Evolutionary conservation across 2,329 filamentous ascomycete species (phyloP).

Genomic region (Nothophoma quercina): DNA sequence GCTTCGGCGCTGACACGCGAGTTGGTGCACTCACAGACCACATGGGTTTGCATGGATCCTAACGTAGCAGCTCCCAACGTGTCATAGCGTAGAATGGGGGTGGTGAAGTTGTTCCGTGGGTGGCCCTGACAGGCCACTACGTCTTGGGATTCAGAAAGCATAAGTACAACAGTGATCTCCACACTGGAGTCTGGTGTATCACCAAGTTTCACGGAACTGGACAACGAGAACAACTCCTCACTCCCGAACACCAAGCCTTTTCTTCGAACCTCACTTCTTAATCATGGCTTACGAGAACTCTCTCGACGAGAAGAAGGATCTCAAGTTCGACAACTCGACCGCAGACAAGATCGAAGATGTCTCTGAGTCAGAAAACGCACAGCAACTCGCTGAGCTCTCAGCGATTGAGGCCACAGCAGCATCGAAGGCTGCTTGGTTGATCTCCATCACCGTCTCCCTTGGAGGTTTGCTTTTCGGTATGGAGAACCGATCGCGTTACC

Average conservation of each 20-base stretch:
- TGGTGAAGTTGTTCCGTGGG: background rate
- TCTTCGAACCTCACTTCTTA: background rate
- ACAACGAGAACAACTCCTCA: constrained; percentile 3
- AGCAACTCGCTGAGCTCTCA: constrained; percentile 33
- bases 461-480: constrained; percentile 40
- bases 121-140: background rate
- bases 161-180: constrained; percentile 18
- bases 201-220: constrained; percentile 7
- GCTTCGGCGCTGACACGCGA: constrained; percentile 1
- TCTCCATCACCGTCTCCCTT: constrained; percentile 38
- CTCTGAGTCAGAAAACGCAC: constrained; percentile 24
- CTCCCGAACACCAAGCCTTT: background rate
- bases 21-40: background rate
- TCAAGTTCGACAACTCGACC: constrained; percentile 23
- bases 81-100: background rate
- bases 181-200: constrained; percentile 3
- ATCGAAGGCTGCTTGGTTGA: constrained; percentile 40
- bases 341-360: constrained; percentile 34
- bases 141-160: constrained; percentile 2
- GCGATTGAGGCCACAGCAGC: constrained; percentile 37
- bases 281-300: constrained; percentile 11
- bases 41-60: background rate
- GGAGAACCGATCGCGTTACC: background rate
- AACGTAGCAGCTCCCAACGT: constrained; percentile 12
- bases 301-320: constrained; percentile 22